Evolutionary conservation across 257 asterid species (phyloP).

Genomic region (Eucommia ulmoides): DNA sequence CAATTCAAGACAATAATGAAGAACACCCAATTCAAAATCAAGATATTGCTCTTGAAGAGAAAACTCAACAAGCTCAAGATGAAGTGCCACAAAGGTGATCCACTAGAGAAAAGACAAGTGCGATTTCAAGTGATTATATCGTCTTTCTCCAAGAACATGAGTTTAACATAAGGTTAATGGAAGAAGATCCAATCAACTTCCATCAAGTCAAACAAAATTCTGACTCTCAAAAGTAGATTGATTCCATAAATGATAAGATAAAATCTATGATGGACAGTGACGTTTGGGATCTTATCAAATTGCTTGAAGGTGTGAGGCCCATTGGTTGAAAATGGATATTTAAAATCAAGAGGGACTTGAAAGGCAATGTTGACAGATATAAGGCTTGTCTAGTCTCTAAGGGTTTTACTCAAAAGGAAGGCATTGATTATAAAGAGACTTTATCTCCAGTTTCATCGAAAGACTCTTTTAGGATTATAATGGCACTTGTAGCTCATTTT

Average conservation of each 20-base stretch:
- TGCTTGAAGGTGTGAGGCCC: not conserved
- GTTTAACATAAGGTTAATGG: not conserved
- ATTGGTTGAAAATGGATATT: not conserved
- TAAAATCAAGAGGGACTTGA: not conserved
- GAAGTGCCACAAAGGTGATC: not conserved
- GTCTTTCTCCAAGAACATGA: not conserved
- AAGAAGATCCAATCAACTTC: too few species aligned
- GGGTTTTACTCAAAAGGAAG: not conserved
- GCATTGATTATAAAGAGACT: not conserved
- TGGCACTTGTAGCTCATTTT: constrained; percentile 1
- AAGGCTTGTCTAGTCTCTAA: not conserved
- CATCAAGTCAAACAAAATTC: not conserved
- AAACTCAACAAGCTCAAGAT: not conserved
- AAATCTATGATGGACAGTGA: not conserved
- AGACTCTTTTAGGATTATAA: not conserved
- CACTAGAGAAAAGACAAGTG: not conserved
- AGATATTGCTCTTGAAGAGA: too few species aligned
- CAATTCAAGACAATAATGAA: too few species aligned
- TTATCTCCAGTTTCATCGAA: not conserved
- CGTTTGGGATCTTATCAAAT: not conserved
- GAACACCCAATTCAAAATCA: too few species aligned
- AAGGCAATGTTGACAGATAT: not conserved
- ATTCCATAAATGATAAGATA: not conserved
- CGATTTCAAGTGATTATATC: not conserved
- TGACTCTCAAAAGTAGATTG: not conserved